A percentile compares a stretch with the other conserved stretches of the same genome.
Conservation (phyloP, 352 stramenopile genomes). For the Pythium oligandrum region DNA sequence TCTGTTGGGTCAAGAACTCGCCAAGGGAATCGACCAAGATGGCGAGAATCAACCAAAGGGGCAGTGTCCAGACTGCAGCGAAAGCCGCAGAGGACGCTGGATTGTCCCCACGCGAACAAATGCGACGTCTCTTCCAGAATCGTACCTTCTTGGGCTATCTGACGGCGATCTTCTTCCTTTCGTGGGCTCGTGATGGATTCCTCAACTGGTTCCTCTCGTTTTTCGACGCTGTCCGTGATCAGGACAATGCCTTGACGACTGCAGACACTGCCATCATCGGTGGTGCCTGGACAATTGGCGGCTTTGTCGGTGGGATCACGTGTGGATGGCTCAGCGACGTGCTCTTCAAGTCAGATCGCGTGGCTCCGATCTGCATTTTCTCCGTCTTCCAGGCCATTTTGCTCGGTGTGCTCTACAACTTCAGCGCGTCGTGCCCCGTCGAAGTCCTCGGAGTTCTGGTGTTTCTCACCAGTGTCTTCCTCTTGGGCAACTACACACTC, state of each 20-base stretch:
- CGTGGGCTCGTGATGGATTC: conserved; percentile 62
- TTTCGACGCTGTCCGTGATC: conserved; percentile 54
- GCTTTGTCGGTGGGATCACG: conserved; percentile 62
- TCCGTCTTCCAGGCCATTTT: conserved; percentile 51
- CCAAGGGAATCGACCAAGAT: conserved; percentile 39
- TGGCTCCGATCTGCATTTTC: conserved; percentile 72
- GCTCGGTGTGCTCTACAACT: conserved; percentile 49
- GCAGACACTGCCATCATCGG: conserved; percentile 60
- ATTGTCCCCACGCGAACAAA: conserved; percentile 39
- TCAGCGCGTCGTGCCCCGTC: conserved; percentile 49
- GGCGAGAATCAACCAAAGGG: conserved; percentile 5
- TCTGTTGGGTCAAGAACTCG: conserved; percentile 51
- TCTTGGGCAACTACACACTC: conserved; percentile 73
- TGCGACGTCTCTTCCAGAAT: conserved; percentile 49
- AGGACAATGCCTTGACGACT: conserved; percentile 26
- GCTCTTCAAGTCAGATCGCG: conserved; percentile 59
- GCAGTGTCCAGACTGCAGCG: neutral
- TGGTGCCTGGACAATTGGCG: conserved; percentile 70
- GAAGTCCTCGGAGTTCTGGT: conserved; percentile 43
- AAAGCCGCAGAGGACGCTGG: conserved; percentile 1
- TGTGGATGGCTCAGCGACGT: conserved; percentile 71
- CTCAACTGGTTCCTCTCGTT: conserved; percentile 80
- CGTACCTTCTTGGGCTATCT: conserved; percentile 68
- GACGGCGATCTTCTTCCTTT: conserved; percentile 61
- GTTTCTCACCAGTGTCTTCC: conserved; percentile 63